Conservation (phyloP, 2,329 filamentous ascomycete species). For the Zymoseptoria passerinii region DNA sequence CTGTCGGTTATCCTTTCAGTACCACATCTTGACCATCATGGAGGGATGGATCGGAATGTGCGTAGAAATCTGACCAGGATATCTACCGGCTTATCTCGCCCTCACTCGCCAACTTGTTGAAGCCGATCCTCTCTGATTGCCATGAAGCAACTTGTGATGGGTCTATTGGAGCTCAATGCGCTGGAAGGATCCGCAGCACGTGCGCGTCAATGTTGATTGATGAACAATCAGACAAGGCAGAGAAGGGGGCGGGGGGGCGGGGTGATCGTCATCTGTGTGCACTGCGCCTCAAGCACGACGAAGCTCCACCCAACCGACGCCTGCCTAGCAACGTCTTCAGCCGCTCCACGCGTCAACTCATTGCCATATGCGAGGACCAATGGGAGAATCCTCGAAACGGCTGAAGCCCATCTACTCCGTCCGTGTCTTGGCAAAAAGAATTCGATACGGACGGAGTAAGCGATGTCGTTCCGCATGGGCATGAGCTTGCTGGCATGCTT, state of each 20-base stretch:
- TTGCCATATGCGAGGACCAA: neutral
- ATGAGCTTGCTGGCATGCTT: no score
- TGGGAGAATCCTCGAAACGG: neutral
- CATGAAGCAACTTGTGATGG: neutral
- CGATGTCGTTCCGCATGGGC: no score
- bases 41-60: neutral
- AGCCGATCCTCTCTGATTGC: neutral
- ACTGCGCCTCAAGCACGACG: neutral
- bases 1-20: neutral
- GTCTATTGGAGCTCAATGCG: neutral
- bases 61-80: neutral
- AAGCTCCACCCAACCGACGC: neutral
- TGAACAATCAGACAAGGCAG: no score
- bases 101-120: neutral
- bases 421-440: no score
- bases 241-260: no score
- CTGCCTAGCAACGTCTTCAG: neutral
- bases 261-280: neutral
- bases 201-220: neutral
- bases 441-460: no score
- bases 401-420: neutral
- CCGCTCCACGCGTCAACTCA: neutral
- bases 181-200: neutral
- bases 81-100: neutral
- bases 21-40: neutral